Percentiles rank a stretch among this genome's conserved stretches.
phyloP scores from a whole-genome alignment of 441 rosid species.

The Geranium incanum region DNA sequence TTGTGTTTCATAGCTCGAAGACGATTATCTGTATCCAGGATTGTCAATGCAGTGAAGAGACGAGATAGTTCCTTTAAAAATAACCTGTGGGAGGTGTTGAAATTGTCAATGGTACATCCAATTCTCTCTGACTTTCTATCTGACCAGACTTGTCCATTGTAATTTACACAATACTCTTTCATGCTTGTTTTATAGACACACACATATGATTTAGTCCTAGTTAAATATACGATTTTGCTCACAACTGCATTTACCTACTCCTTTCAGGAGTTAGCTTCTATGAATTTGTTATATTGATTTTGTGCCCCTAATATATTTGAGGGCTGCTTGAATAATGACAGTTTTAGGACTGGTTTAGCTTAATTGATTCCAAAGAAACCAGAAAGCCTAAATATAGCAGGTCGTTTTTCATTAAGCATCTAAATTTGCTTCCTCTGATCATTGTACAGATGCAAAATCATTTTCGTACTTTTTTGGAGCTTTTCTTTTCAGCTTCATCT shows the following conservation, averaged over 20 bases:
- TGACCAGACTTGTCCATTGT: constrained; percentile 7
- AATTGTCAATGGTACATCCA: constrained; percentile 45
- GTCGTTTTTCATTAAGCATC: not conserved
- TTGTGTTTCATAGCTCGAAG: constrained; percentile 36
- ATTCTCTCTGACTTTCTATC: constrained; percentile 15
- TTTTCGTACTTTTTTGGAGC: too few species aligned
- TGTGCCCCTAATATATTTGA: not conserved
- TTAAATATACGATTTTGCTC: not conserved
- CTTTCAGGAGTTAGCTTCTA: not conserved
- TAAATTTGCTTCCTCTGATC: too few species aligned
- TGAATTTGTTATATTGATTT: too few species aligned
- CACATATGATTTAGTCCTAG: not conserved
- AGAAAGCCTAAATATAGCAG: not conserved
- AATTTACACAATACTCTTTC: not conserved
- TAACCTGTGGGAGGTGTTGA: constrained; percentile 41
- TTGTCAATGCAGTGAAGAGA: constrained; percentile 48
- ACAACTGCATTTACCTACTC: not conserved
- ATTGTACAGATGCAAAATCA: too few species aligned
- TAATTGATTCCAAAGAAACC: not conserved
- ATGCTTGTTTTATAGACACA: not conserved
- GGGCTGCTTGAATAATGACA: not conserved
- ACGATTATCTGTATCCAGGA: constrained; percentile 41
- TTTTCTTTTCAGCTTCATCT: too few species aligned
- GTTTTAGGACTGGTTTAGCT: not conserved
- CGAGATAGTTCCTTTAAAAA: constrained; percentile 57